A percentile compares a stretch with the other conserved stretches of the same genome.
phyloP scores from a whole-genome alignment of 306 rosid species.

The Glycine tomentella region DNA sequence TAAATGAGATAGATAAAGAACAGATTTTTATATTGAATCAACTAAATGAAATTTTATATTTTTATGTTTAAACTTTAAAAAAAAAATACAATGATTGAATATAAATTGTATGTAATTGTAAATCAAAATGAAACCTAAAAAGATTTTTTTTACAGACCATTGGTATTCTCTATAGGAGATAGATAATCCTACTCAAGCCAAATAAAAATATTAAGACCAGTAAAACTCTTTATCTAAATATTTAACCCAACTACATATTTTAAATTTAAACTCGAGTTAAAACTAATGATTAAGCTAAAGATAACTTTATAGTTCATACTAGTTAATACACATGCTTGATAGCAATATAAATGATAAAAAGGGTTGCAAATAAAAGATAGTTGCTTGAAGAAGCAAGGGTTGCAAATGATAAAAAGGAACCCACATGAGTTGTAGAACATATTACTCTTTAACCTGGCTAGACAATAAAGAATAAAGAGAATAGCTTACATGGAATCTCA shows the following conservation, averaged over 20 bases:
- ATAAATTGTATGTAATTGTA: background rate
- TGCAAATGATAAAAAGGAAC: background rate
- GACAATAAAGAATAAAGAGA: background rate
- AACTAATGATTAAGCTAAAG: no score
- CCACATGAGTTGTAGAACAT: background rate
- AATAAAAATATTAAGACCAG: no score
- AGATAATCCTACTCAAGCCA: no score
- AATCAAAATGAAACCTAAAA: background rate
- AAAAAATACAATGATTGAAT: background rate
- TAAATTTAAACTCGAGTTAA: no score
- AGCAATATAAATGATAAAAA: background rate
- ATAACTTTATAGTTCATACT: no score
- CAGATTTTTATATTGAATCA: background rate
- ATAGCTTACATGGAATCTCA: background rate
- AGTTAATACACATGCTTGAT: no score
- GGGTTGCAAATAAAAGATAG: background rate
- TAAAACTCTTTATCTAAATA: no score
- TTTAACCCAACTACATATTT: no score
- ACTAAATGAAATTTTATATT: background rate
- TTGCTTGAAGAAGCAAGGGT: no score
- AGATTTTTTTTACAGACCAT: no score
- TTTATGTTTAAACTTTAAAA: background rate
- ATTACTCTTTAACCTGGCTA: background rate
- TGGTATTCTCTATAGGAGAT: no score
- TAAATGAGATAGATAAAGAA: background rate